Evolutionary conservation across 2,329 filamentous ascomycete genomes (phyloP), one percentile per base, ranked within the genome.

Genomic region (Venturia pyrina): DNA sequence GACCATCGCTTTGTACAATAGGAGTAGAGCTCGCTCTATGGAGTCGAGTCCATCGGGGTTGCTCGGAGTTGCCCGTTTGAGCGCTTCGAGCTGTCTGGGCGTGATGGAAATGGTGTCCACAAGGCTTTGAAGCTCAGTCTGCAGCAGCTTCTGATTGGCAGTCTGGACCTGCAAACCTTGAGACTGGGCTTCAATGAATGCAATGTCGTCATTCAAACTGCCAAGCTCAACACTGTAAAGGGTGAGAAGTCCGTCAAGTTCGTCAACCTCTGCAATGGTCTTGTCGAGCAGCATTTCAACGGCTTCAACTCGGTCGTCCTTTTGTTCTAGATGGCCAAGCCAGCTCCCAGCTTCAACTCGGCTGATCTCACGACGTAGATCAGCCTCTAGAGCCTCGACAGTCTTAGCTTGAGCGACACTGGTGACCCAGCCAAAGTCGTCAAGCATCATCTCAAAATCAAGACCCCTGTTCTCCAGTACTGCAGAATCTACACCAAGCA

Each of bases 141-240:
- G 91, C 60, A 99, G 83, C 37, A 96, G 83, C 75, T 96, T 96
- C 75, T 99, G 95, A 72, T 99, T 99, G 50, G 95, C 91, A 24
- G 93, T 93, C 77, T 98, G 95, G 7, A 99, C 93, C 73, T 99
- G 95, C 60, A 99, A 80, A 80, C 95, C 95, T 78, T 99, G 93
- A 7, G 91, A 93, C 76, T 99, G 95, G 1, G 95, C 92, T 78
- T 99, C 95, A 69, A 99, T 98, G 74, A 96, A 98, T 3, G 92
- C 88, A 71, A 99, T 96, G 72, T 99, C 95, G 62, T 98, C 93
- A 66, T 93, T 92, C 40, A 99, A 82, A 62, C 93, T 98, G 71
- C 91, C 91, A 68, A 99, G 82, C 76, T 99, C 95, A 34, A 98
- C 95, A 60, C 90, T 91, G 76, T 99, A 99, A 43, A 99, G 79